phyloP scores from a whole-genome alignment of 164 flowering plant species.

The Magnolia kwangsiensis region DNA sequence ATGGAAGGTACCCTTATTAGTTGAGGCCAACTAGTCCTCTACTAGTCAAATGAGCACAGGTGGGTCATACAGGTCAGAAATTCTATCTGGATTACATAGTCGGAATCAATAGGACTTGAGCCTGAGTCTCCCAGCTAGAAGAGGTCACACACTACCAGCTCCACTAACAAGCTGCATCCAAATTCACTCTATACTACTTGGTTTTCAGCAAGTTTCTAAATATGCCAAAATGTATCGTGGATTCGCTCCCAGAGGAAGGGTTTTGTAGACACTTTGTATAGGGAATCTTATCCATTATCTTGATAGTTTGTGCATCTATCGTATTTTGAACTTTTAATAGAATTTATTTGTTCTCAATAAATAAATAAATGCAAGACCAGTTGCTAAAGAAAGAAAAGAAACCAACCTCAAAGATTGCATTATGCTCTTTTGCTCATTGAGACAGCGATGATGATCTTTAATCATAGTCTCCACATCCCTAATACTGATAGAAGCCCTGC shows the following conservation, averaged over 20 bases:
- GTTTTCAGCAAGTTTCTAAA: too few species aligned
- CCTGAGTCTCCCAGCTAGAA: too few species aligned
- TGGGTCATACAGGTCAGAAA: too few species aligned
- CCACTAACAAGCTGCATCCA: too few species aligned
- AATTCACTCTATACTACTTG: too few species aligned
- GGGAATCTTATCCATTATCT: not conserved
- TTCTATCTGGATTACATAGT: too few species aligned
- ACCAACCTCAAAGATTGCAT: constrained; percentile 93
- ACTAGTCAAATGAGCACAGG: too few species aligned
- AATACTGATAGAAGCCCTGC: constrained; percentile 44
- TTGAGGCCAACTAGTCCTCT: too few species aligned
- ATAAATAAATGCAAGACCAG: not conserved
- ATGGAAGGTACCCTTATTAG: too few species aligned
- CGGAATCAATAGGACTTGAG: too few species aligned
- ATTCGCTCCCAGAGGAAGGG: not conserved
- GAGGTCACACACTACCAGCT: too few species aligned
- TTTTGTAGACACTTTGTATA: not conserved
- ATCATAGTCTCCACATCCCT: constrained; percentile 59
- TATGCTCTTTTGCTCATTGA: constrained; percentile 80
- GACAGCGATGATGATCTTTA: constrained; percentile 62
- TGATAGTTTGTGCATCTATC: not conserved
- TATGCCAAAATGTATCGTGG: not conserved
- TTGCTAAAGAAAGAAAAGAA: not conserved
- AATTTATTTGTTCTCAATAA: not conserved
- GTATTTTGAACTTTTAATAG: not conserved